phyloP scores from a whole-genome alignment of 2,329 filamentous ascomycete species.

The Aspergillus awamori region DNA sequence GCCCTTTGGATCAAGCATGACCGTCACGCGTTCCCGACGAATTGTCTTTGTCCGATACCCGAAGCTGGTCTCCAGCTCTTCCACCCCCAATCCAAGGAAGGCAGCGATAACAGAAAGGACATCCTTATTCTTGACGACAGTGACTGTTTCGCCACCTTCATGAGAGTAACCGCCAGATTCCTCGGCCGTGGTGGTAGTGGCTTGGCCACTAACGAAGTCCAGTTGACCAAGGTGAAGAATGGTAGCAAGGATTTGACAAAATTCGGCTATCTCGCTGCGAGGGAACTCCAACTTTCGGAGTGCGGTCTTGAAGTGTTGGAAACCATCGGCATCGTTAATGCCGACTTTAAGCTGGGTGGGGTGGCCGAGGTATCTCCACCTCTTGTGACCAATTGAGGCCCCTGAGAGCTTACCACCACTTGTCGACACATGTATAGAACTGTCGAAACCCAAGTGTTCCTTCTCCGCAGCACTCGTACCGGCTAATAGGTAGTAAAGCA shows the following conservation, averaged over 20 bases:
- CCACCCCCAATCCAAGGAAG: constrained; percentile 84
- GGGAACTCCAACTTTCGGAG: constrained; percentile 93
- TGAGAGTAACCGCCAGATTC: constrained; percentile 97
- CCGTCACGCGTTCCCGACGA: constrained; percentile 93
- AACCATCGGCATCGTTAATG: constrained; percentile 93
- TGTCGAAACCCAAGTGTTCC: constrained; percentile 73
- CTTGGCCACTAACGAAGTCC: constrained; percentile 82
- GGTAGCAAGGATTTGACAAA: constrained; percentile 89
- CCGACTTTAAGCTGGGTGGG: constrained; percentile 96
- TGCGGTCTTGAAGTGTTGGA: constrained; percentile 96
- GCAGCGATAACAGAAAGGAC: constrained; percentile 82
- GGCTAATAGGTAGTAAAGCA: constrained; percentile 91
- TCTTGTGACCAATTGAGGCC: constrained; percentile 63
- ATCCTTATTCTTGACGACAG: constrained; percentile 91
- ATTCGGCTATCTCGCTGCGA: constrained; percentile 89
- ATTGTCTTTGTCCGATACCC: constrained; percentile 98
- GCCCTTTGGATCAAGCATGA: constrained; percentile 92
- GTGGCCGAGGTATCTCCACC: constrained; percentile 96
- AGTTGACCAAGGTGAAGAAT: constrained; percentile 98
- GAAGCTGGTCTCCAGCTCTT: constrained; percentile 82
- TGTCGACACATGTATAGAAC: constrained; percentile 41
- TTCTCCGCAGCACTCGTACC: constrained; percentile 92
- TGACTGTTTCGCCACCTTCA: constrained; percentile 84
- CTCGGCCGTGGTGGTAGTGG: constrained; percentile 77
- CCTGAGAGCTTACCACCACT: constrained; percentile 56